phyloP scores from a whole-genome alignment of 805 yeast genomes.

The Pichia ethanolica region DNA sequence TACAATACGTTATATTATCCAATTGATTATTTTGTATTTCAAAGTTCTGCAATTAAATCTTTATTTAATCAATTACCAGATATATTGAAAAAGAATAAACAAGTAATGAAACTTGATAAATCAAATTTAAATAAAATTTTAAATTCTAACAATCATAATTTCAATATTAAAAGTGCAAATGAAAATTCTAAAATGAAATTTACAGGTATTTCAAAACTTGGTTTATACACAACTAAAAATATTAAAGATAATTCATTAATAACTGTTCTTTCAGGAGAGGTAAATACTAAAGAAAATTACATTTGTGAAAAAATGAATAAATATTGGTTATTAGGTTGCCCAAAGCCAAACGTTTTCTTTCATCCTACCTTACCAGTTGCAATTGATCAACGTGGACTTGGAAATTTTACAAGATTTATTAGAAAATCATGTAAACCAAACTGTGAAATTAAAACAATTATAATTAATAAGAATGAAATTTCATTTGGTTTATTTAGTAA shows the following conservation, averaged over 20 bases:
- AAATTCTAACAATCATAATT: too few relatives aligned
- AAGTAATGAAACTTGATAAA: slow-evolving; percentile 23
- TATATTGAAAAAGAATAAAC: slow-evolving; percentile 16
- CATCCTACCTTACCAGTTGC: slow-evolving; percentile 55
- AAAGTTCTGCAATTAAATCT: slow-evolving; percentile 29
- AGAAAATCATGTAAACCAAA: slow-evolving; percentile 75
- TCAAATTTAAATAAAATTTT: slow-evolving; percentile 3
- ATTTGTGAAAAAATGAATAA: slow-evolving; percentile 63
- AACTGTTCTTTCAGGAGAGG: slow-evolving; percentile 64
- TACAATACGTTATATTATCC: slow-evolving; percentile 48
- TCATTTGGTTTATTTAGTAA: slow-evolving; percentile 52
- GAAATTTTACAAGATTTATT: slow-evolving; percentile 67
- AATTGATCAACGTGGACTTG: slow-evolving; percentile 73
- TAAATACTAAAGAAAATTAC: slow-evolving; percentile 60
- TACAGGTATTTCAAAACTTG: slow-evolving; percentile 63
- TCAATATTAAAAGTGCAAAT: slow-evolving; percentile 45
- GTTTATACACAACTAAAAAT: slow-evolving; percentile 40
- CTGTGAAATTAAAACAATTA: slow-evolving; percentile 50
- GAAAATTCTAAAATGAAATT: slow-evolving; percentile 54
- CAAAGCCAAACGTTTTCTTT: slow-evolving; percentile 50
- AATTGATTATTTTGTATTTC: slow-evolving; percentile 40
- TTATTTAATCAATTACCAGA: slow-evolving; percentile 21
- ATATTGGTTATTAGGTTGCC: slow-evolving; percentile 66
- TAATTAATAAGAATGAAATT: slow-evolving; percentile 31
- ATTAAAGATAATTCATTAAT: slow-evolving; percentile 45